phyloP scores from a whole-genome alignment of 805 yeast genomes.

The Kuraishia ogatae region DNA sequence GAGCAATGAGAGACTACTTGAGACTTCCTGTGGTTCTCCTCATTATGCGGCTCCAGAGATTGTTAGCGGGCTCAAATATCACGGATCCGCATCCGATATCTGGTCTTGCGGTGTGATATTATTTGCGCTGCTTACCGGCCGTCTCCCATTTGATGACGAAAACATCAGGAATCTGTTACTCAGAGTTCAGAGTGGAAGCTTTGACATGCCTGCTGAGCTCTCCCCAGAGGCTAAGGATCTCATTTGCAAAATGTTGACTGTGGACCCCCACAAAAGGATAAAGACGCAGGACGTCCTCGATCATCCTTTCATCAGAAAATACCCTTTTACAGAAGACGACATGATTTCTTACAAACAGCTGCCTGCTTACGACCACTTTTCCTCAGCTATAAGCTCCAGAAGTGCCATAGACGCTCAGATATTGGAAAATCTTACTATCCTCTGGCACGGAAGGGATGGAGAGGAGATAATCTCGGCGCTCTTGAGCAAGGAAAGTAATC shows the following conservation, averaged over 20 bases:
- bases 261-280: constrained; percentile 65
- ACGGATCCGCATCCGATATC: constrained; percentile 79
- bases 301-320: constrained; percentile 47
- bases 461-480: constrained; percentile 21
- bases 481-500: constrained; percentile 18
- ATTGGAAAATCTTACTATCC: constrained; percentile 42
- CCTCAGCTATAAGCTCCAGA: constrained; percentile 37
- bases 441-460: constrained; percentile 48
- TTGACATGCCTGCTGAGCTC: constrained; percentile 60
- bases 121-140: constrained; percentile 72
- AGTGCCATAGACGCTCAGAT: constrained; percentile 44
- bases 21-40: constrained; percentile 82
- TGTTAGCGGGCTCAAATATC: constrained; percentile 68
- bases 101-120: constrained; percentile 86
- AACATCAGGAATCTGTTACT: constrained; percentile 60
- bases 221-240: constrained; percentile 61
- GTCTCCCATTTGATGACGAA: constrained; percentile 79
- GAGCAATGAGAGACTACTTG: constrained; percentile 57
- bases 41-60: constrained; percentile 88
- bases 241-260: constrained; percentile 54
- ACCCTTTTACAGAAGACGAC: constrained; percentile 35
- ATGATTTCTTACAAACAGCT: constrained; percentile 24
- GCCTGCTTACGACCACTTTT: constrained; percentile 49
- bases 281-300: constrained; percentile 54
- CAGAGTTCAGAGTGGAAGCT: constrained; percentile 71